These are phyloP conservation scores for Xenoacremonium recifei DNA, from an alignment of 2,329 filamentous ascomycete genomes.

Conservation along the genomic window DNA sequence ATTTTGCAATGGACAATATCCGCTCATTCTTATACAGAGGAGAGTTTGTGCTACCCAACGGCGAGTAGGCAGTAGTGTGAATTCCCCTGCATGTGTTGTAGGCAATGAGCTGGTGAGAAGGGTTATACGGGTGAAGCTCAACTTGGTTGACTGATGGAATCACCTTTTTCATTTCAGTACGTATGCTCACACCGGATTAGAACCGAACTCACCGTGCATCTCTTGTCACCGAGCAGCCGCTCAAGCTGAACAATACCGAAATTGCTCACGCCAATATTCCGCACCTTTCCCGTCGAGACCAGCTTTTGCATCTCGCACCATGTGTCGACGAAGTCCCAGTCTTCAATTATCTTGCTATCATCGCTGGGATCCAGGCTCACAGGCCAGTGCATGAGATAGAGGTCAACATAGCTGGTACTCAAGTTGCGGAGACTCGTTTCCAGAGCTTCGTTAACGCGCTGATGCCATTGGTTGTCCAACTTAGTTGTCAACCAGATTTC, in stretches of 20 bases:
- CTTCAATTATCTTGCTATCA: conserved; percentile 65
- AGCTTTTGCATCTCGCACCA: conserved; percentile 73
- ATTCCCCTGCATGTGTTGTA: conserved; percentile 1
- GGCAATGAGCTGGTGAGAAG: conserved; percentile 70
- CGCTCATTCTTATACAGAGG: conserved; percentile 1
- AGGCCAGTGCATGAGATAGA: conserved; percentile 74
- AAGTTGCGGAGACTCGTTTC: conserved; percentile 59
- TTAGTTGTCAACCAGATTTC: conserved; percentile 75
- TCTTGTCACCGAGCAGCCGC: conserved; percentile 66
- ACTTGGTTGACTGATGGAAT: conserved; percentile 73
- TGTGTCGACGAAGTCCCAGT: conserved; percentile 82
- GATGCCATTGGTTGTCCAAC: conserved; percentile 76
- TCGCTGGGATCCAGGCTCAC: conserved; percentile 60
- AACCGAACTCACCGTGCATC: conserved; percentile 49
- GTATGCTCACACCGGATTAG: neutral
- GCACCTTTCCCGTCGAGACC: conserved; percentile 65
- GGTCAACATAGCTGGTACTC: conserved; percentile 63
- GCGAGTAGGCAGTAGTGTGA: conserved; percentile 5
- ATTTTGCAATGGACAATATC: neutral
- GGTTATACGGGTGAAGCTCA: conserved; percentile 76
- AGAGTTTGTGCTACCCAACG: conserved; percentile 5
- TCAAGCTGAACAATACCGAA: conserved; percentile 78
- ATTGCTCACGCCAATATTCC: conserved; percentile 82
- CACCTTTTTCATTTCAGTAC: conserved; percentile 31
- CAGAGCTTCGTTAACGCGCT: conserved; percentile 62